These are phyloP conservation scores for Cladophialophora bantiana DNA, from an alignment of 2,329 filamentous ascomycete genomes.

Conservation along the genomic window DNA sequence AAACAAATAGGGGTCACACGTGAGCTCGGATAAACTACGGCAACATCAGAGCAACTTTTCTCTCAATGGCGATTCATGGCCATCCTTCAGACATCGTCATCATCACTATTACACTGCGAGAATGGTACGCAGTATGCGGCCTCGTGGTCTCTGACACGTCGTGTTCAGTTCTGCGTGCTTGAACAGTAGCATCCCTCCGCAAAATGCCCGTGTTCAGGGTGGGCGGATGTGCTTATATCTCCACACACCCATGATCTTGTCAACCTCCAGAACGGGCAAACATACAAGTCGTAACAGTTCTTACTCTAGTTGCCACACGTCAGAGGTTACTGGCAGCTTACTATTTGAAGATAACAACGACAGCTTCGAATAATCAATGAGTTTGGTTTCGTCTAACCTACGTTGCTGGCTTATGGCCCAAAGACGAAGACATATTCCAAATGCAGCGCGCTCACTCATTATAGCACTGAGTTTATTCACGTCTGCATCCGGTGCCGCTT, in stretches of 20 bases:
- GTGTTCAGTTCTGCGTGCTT: background rate
- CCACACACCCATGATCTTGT: background rate
- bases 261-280: background rate
- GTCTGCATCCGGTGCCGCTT: background rate
- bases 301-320: constrained; percentile 2
- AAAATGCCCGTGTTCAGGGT: background rate
- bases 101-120: no score
- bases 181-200: background rate
- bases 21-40: constrained; percentile 3
- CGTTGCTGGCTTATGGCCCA: background rate
- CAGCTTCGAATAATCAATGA: background rate
- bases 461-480: background rate
- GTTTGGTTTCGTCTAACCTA: background rate
- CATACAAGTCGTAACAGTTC: background rate
- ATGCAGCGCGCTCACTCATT: background rate
- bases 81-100: no score
- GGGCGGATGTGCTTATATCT: constrained; percentile 4
- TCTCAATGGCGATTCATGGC: no score
- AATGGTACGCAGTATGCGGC: background rate
- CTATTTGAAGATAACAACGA: background rate
- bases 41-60: no score
- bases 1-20: background rate
- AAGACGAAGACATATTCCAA: background rate
- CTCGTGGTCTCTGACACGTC: background rate
- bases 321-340: background rate